Base-by-base conservation (phyloP, 2,329 filamentous ascomycete species). In the Knoxdaviesia proteae region DNA sequence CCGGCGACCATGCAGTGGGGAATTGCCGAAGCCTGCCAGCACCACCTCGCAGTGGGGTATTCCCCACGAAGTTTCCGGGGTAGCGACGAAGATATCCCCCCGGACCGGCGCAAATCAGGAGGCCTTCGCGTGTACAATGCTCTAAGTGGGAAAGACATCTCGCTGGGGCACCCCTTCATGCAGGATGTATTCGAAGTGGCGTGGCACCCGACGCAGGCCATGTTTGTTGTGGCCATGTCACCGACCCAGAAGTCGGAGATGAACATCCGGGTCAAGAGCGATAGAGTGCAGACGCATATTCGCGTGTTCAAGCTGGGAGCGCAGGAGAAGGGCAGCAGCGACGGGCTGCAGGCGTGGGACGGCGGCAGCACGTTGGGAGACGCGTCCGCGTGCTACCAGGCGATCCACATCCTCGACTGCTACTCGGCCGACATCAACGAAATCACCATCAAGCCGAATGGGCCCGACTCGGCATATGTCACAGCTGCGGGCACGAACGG, bases 1-100 rank as follows among this genome's bases (percentile, higher is more conserved):
- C 74, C 74, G 0, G 69, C 74, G 0, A 74, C 74, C 0, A 68
- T 78, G 52, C 70, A 72, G 51, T 79, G 74, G 74, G 74, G 73
- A 0, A 52, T 60, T 30, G 57, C 62, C 1, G 47, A 53, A 0
- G 53, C 49, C 1, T 64, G 67, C 2, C 57, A 57, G 1, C 65
- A 75, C 47, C 56, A 77, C 6, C 60, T 79, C 0, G 58, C 75
- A 0, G 69, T 77, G 1, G 74, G 74, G 6, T 78, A 76, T 53
- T 78, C 74, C 5, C 74, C 74, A 2, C 62, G 74, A 10, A 68
- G 68, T 45, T 54, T 65, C 2, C 64, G 55, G 0, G 59, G 59
- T 0, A 64, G 75, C 20, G 73, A 78, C 32, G 54, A 57, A 2
- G 67, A 72, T 34, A 76, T 79, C 29, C 74, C 74, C 0, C 64